A percentile compares a stretch with the other conserved stretches of the same genome.
These are phyloP conservation scores for Alternaria postmessia DNA, from an alignment of 2,329 filamentous ascomycete species.

Conservation along the genomic window DNA sequence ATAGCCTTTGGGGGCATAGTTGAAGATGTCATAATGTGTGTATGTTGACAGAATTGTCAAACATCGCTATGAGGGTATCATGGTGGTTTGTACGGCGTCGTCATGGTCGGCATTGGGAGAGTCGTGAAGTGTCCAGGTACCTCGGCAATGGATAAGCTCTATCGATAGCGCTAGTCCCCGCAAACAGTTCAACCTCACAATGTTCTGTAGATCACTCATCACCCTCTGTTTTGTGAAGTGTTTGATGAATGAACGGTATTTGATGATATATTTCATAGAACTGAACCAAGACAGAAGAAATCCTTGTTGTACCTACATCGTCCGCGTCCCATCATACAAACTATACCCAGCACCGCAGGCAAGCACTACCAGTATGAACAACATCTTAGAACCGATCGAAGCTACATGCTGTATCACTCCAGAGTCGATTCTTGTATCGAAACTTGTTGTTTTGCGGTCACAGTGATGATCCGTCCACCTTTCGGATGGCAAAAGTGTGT, in stretches of 20 bases:
- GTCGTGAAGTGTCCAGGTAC: constrained; percentile 25
- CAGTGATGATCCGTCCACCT: neutral
- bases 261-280: neutral
- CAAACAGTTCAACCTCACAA: neutral
- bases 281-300: neutral
- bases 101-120: constrained; percentile 17
- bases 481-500: neutral
- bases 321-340: neutral
- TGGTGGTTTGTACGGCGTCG: constrained; percentile 27
- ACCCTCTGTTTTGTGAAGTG: neutral
- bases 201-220: neutral
- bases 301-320: neutral
- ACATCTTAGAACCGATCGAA: neutral
- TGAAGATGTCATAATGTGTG: constrained; percentile 17
- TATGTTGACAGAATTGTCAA: neutral
- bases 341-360: neutral
- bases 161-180: constrained; percentile 24
- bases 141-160: constrained; percentile 33
- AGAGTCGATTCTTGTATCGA: neutral
- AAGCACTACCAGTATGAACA: neutral
- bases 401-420: neutral
- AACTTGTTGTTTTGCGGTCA: neutral
- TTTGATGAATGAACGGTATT: neutral
- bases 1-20: constrained; percentile 39
- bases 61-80: constrained; percentile 20